Base-by-base conservation (phyloP, 257 asterid species). In the Ajuga chamaepitys region DNA sequence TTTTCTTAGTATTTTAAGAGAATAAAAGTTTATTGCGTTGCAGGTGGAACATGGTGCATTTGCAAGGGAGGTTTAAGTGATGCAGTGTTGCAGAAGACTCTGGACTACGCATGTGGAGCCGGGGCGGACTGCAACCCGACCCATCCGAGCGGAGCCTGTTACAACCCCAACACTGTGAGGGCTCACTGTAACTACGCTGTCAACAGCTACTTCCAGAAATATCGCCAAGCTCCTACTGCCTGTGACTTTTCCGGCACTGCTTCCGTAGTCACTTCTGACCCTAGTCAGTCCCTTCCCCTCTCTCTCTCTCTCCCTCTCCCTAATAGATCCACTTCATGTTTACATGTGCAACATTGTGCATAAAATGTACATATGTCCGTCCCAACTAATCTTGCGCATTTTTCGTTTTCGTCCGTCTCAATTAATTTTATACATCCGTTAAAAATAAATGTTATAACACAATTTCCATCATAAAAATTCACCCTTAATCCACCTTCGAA, bases 51-150 rank as follows among this genome's bases (percentile, higher is more conserved):
- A 13, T 91, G 95, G 95, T 91, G 96, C 72, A 66, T 88, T 16
- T 91, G 98, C 88, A 91, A 83, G 73, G 90, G 79, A 11, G 97
- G 97, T 4, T 3, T 78, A 45, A 58, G 72, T 57, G 94, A 86
- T 0, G 41, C 74, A 18, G 62, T 1, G 0, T 30, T 91, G 70
- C 98, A 91, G 58, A 91, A 83, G 67, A 82, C 95, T 4, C 78
- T 91, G 53, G 98, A 91, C 81, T 91, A 82, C 56, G 98, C 98
- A 7, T 91, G 98, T 60, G 98, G 98, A 64, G 76, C 83, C 6
- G 96, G 98, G 24, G 98, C 91, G 22, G 96, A 91, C 35, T 91
- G 98, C 76, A 68, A 63, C 80, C 91, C 94, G 17, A 83, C 71
- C 70, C 87, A 77, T 18, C 70, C 74, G 54, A 74, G 21, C 9